Evolutionary conservation across 2,329 filamentous ascomycete species (phyloP), one percentile per base, ranked within the genome.

Genomic region (Tolypocladium pustulatum): DNA sequence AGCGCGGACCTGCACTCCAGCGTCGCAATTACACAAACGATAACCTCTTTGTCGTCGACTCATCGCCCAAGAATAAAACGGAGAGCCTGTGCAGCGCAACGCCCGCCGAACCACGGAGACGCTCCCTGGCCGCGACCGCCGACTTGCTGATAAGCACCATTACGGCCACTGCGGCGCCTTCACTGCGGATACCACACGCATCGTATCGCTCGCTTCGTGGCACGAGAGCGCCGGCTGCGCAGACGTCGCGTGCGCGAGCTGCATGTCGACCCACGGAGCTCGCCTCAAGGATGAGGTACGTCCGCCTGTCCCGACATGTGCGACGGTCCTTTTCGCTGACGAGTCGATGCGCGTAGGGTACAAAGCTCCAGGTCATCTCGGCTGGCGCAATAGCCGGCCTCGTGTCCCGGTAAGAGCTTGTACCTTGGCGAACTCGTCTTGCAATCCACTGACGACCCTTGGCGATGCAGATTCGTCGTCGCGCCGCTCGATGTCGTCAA

Each of bases 401-500:
- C 64, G 85, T 97, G 63, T 94, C 94, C 58, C 88, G 92, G 88
- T 91, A 80, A 58, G 71, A 58, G n/a, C n/a, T 55, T 56, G 55
- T 41, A 12, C 20, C 27, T 51, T 25, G 40, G n/a, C n/a, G 10
- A 13, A 22, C 13, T 4, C 41, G 41, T 25, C 22, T 15, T 25
- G 22, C n/a, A 46, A 15, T 9, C 13, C 22, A 25, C 41, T 15
- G 9, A 10, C 51, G 9, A 55, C 54, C 2, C 55, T 27, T 17
- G 9, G 22, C 56, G 9, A 8, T 56, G 38, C 65, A 91, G 90
- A 71, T 97, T 99, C 78, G 84, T 94, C 69, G 88, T 97, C 70
- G 91, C 94, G 22, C 94, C 94, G 57, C 88, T 99, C 65, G 94
- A 99, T 73, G 94, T 99, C 62, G 86, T 97, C 76, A 97, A 99